Evolutionary conservation across 192 early-diverging fungal genomes (phyloP), one percentile per base, ranked within the genome.

Genomic region (Coemansia guatemalensis): DNA sequence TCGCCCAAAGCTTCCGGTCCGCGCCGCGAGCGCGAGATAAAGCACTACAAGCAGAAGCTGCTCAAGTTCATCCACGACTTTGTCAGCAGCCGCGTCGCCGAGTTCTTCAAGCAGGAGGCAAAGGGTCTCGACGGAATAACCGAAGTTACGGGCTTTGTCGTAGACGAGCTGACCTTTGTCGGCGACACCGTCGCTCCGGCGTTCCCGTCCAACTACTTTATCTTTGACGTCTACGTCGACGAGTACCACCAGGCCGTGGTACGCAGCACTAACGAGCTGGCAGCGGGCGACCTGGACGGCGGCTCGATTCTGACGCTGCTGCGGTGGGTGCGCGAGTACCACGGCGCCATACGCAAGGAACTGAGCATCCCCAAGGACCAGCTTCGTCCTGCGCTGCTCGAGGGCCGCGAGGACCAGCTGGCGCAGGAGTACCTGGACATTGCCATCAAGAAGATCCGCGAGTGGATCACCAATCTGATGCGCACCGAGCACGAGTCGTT

Each of bases 201-300:
- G 6, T 96, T 97, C 55, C 96, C 97, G 7, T 86, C 88, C 51
- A 88, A 88, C 30, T 98, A 94, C 84, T 93, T 90, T 62, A 92
- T 97, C n/a, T 98, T 98, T 74, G 90, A 92, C 41, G 89, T 93
- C 62, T 97, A 91, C 75, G 92, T 98, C 2, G 81, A 95, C 27
- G 95, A 95, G 82, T 99, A 97, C 72, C 97, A 99, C 76, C 89
- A 89, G 51, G 86, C 91, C 27, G 89, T 98, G 2, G 95, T 96
- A 57, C 87, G 89, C 24, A 83, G 89, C 61, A 81, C 92, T 18
- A 87, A 93, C 71, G 81, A 84, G 58, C 87, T 97, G 64, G 88
- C 88, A 2, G 68, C 82, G 0, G 88, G 86, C 58, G 65, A 73
- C 30, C 84, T 97, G 30, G 95, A 99, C 54, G 90, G 92, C n/a